Base-by-base conservation (phyloP, 2,329 filamentous ascomycete genomes). In the Leptodontidium sp. region DNA sequence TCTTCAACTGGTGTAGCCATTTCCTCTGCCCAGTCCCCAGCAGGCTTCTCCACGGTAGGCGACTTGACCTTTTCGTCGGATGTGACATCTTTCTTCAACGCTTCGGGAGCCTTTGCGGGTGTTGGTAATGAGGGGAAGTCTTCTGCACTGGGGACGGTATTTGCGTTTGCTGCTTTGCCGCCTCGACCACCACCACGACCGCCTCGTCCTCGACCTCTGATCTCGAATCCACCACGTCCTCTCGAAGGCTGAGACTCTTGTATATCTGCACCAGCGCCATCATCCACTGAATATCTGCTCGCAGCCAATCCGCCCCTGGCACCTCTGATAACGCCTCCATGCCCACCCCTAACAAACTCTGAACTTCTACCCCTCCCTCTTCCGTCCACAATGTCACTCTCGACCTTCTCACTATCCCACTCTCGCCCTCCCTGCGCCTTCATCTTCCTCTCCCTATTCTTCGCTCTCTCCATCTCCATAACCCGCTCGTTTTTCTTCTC, bases 401-500 rank as follows among this genome's bases (percentile, higher is more conserved):
- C 76, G 2, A 71, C 67, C 68, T 79, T 79, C 66, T 76, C 77
- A 45, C 70, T 73, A 67, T 79, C 78, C 78, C 78, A 79, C 67
- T 79, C 78, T 24, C 78, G 57, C 6, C 75, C 75, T 2, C 77
- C 75, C 57, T 77, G 75, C 11, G 77, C 76, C 59, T 76, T 74
- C 53, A 79, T 73, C 68, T 79, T 79, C 62, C 77, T 65, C 69
- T 78, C 72, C 45, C 77, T 58, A 64, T 79, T 79, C 74, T 77
- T 78, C 59, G 73, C 74, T 14, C 78, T 67, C 71, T 79, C 78
- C 73, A 76, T 76, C 62, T 79, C 77, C 77, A 78, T 77, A 43
- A 74, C 70, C 26, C 74, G 64, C 43, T 70, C 68, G 52, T 75
- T 75, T 58, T 73, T 75, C 53, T 72, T 71, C 64, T 79, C 77